Percentiles rank a stretch among this genome's conserved stretches.
These are phyloP conservation scores for Monosporozyma servazzii DNA, from an alignment of 805 yeast genomes.

Conservation along the genomic window DNA sequence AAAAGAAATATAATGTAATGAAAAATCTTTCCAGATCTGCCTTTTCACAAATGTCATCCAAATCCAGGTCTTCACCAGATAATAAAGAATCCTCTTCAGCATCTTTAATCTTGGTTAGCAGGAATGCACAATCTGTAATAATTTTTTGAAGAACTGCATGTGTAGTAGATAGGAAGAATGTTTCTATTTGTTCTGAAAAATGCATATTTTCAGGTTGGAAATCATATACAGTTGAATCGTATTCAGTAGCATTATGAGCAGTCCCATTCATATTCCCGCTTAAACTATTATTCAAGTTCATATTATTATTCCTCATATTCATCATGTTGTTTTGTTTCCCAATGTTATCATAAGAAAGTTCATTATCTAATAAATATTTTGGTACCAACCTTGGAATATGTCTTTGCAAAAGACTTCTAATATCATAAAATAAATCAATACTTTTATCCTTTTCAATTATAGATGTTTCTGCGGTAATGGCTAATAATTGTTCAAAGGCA, in stretches of 20 bases:
- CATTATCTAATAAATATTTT: conserved; percentile 40
- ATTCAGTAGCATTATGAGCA: not conserved
- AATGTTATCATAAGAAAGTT: not conserved
- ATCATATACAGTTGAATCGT: not conserved
- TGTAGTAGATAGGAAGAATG: conserved; percentile 35
- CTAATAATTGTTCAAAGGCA: conserved; percentile 59
- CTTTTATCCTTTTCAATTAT: conserved; percentile 31
- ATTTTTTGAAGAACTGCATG: conserved; percentile 46
- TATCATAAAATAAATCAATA: conserved; percentile 48
- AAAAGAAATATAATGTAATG: conserved; percentile 61
- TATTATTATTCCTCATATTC: not conserved
- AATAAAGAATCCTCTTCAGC: conserved; percentile 64
- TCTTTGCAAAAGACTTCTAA: conserved; percentile 55
- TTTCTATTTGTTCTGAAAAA: conserved; percentile 20
- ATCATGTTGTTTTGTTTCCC: conserved; percentile 1
- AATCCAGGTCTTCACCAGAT: conserved; percentile 45
- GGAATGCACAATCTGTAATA: conserved; percentile 54
- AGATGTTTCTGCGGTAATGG: conserved; percentile 49
- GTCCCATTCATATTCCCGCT: not conserved
- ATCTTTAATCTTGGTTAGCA: conserved; percentile 58
- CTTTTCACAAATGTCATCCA: conserved; percentile 58
- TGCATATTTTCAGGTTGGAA: conserved; percentile 8
- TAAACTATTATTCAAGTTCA: not conserved
- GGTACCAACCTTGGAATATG: conserved; percentile 53
- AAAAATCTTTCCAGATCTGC: conserved; percentile 87